phyloP scores from a whole-genome alignment of 2,329 filamentous ascomycete genomes.

The Exophiala sp. region DNA sequence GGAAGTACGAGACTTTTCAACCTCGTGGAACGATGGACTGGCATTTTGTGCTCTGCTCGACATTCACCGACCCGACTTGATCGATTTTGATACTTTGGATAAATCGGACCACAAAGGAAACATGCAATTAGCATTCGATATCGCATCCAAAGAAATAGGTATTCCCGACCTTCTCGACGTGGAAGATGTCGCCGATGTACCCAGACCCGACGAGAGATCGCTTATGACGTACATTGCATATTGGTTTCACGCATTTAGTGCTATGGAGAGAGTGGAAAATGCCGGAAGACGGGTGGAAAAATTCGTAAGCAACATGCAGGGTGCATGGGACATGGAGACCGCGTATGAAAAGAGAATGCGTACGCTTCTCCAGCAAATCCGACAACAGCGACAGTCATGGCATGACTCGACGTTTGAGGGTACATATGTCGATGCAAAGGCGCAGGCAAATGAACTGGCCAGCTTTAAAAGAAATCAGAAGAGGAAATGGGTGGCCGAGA shows the following conservation, averaged over 20 bases:
- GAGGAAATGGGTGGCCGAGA: conserved; percentile 94
- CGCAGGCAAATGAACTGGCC: conserved; percentile 75
- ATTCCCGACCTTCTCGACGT: conserved; percentile 95
- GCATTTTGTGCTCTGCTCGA: conserved; percentile 95
- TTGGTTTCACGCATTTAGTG: conserved; percentile 99
- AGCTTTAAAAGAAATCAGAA: conserved; percentile 90
- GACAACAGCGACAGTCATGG: conserved; percentile 72
- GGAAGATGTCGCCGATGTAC: conserved; percentile 95
- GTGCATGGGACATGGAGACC: conserved; percentile 99
- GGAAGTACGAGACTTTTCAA: conserved; percentile 89
- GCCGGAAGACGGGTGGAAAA: conserved; percentile 95
- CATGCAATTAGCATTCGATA: conserved; percentile 97
- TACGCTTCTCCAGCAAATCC: conserved; percentile 71
- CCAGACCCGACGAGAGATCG: conserved; percentile 91
- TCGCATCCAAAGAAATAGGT: conserved; percentile 92
- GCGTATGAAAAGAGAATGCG: conserved; percentile 90
- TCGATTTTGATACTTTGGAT: conserved; percentile 92
- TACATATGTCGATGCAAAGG: conserved; percentile 88
- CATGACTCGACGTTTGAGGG: conserved; percentile 78
- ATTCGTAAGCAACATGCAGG: conserved; percentile 98
- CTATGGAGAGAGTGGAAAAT: conserved; percentile 98
- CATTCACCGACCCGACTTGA: conserved; percentile 93
- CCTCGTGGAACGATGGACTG: conserved; percentile 94
- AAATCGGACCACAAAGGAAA: conserved; percentile 93
- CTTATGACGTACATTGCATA: conserved; percentile 99